Evolutionary conservation across 306 rosid genomes (phyloP), one percentile per base, ranked within the genome.

Genomic region (Alnus rubra): DNA sequence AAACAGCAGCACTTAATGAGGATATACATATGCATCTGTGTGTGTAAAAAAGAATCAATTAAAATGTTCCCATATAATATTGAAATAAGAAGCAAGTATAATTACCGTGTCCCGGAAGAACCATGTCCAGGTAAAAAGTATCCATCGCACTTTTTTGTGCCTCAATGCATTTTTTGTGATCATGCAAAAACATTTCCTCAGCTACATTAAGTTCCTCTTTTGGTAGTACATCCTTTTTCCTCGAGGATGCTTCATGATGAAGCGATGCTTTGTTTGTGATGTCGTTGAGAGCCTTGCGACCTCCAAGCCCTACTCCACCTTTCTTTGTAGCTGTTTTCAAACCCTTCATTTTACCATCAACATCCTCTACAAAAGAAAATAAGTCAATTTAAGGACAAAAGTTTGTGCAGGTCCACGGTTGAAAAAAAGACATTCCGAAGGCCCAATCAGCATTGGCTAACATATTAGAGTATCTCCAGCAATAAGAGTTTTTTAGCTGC

Each of bases 151-250:
- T 72, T 18, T 67, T 42, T 35, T 81, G 88, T 44, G 77, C 82
- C 49, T 81, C 81, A 19, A 89, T 68, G 84, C 90, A 89, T 74
- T 85, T 87, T 31, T 70, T 82, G 80, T 89, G 92, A 42, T 89
- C 90, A 47, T 87, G 92, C 83, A 79, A 81, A 84, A 83, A 81
- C 89, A 64, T 79, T 85, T 89, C 92, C 72, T 81, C 89, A 65
- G 80, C 86, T 54, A 87, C 81, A 71, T 87, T 81, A 68, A 85
- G 5, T 31, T 89, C 88, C 76, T 85, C 85, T 76, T 89, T 83
- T 30, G 83, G 72, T 50, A 78, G 72, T 50, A 78, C 37, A 65
- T 76, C 76, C 67, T 74, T 83, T 79, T 81, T 85, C 85, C 39
- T 81, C 73, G 80, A 65, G 18, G 84, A 74, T 55, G 79, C 77